phyloP scores from a whole-genome alignment of 441 rosid genomes.

The Flueggea neowawraea region DNA sequence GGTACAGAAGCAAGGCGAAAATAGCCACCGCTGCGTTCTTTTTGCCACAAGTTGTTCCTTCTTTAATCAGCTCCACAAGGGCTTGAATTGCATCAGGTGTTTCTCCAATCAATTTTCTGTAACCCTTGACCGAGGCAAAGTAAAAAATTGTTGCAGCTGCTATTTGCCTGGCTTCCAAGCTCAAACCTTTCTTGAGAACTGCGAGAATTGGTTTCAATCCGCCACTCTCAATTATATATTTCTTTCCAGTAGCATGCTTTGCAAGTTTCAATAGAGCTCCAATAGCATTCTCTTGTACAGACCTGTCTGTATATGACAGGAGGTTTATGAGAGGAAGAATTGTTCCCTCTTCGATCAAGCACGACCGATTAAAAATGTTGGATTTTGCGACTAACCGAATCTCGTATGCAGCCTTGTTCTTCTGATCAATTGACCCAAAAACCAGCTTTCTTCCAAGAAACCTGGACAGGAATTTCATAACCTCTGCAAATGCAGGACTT shows the following conservation, averaged over 20 bases:
- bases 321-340: slow-evolving; percentile 53
- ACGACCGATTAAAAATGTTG: slow-evolving; percentile 50
- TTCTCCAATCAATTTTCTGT: slow-evolving; percentile 58
- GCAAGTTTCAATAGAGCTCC: slow-evolving; percentile 73
- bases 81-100: slow-evolving; percentile 44
- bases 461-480: slow-evolving; percentile 41
- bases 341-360: slow-evolving; percentile 56
- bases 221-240: slow-evolving; percentile 38
- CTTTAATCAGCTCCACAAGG: slow-evolving; percentile 48
- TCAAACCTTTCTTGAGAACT: slow-evolving; percentile 48
- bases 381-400: slow-evolving; percentile 62
- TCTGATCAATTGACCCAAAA: slow-evolving; percentile 48
- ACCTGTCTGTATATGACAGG: slow-evolving; percentile 23
- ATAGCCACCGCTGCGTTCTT: slow-evolving; percentile 63
- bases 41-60: slow-evolving; percentile 50
- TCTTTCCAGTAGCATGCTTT: slow-evolving; percentile 56
- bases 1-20: slow-evolving; percentile 42
- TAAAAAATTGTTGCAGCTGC: slow-evolving; percentile 80
- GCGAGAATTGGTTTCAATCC: slow-evolving; percentile 47
- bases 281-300: slow-evolving; percentile 49
- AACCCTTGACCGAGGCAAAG: slow-evolving; percentile 55
- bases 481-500: slow-evolving; percentile 46
- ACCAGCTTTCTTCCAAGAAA: slow-evolving; percentile 50
- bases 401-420: slow-evolving; percentile 61
- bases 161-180: slow-evolving; percentile 53